Evolutionary conservation across 192 early-diverging fungal genomes (phyloP).

Genomic region (Podila horticola): DNA sequence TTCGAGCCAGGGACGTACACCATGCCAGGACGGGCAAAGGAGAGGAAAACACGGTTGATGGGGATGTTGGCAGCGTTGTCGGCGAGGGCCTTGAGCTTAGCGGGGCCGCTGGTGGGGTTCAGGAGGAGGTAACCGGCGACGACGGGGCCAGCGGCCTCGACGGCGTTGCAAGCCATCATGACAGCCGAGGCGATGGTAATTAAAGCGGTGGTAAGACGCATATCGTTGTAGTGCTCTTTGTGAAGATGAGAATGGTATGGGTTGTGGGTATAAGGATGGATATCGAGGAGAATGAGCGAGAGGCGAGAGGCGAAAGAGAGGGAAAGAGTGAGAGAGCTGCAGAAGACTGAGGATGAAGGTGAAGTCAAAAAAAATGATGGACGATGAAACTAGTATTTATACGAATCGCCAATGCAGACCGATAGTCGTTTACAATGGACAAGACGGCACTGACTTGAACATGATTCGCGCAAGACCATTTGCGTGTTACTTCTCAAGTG

Average conservation of each 20-base stretch:
- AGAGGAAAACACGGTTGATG: constrained; percentile 48
- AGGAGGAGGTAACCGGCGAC: constrained; percentile 45
- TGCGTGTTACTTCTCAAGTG: too few species aligned
- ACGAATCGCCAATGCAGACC: neutral
- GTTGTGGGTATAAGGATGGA: neutral
- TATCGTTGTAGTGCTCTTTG: neutral
- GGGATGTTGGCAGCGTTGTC: constrained; percentile 50
- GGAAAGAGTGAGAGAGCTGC: neutral
- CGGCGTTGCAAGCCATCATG: constrained; percentile 28
- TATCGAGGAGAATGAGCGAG: neutral
- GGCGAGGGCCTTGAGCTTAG: constrained; percentile 48
- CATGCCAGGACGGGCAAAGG: constrained; percentile 42
- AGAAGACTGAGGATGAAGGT: constrained; percentile 4
- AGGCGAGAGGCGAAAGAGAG: neutral
- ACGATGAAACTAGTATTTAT: neutral
- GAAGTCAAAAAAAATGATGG: neutral
- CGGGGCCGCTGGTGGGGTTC: constrained; percentile 35
- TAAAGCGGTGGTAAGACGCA: constrained; percentile 47
- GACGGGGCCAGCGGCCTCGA: constrained; percentile 25
- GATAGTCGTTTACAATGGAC: too few species aligned
- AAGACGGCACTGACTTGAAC: too few species aligned
- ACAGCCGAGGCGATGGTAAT: constrained; percentile 47
- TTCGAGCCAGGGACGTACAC: constrained; percentile 47
- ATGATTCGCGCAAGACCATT: too few species aligned
- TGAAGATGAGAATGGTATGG: neutral